These are phyloP conservation scores for Arthrobotrys musiformis DNA, from an alignment of 2,329 filamentous ascomycete genomes.

Conservation along the genomic window DNA sequence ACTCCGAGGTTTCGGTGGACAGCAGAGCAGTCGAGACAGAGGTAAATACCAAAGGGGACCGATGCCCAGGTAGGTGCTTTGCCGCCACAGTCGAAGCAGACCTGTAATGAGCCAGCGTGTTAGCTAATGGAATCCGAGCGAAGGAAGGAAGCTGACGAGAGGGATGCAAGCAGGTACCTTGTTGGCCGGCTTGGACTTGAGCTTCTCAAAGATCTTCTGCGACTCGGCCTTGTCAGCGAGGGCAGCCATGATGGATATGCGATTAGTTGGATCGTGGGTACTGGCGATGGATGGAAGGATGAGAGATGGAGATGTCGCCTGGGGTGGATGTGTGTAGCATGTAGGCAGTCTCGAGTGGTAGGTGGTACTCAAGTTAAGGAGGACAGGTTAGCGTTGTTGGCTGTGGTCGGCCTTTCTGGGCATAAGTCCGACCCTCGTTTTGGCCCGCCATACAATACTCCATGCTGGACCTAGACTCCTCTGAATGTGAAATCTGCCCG, in stretches of 20 bases:
- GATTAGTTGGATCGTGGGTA: constrained; percentile 23
- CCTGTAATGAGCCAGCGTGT: constrained; percentile 66
- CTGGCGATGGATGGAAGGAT: constrained; percentile 11
- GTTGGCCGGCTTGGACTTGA: constrained; percentile 93
- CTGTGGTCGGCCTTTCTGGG: constrained; percentile 15
- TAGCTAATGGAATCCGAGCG: constrained; percentile 35
- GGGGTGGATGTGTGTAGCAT: not conserved
- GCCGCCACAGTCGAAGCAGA: constrained; percentile 97
- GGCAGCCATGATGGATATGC: constrained; percentile 63
- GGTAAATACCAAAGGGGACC: constrained; percentile 94
- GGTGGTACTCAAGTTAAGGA: constrained; percentile 31
- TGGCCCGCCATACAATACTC: not conserved
- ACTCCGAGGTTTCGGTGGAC: constrained; percentile 98
- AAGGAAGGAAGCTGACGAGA: constrained; percentile 51
- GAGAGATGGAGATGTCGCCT: constrained; percentile 66
- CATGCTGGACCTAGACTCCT: not conserved
- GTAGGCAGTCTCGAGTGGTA: not conserved
- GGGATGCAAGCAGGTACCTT: constrained; percentile 75
- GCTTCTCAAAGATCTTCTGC: constrained; percentile 96
- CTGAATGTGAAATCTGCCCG: not conserved
- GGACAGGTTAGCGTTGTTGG: constrained; percentile 44
- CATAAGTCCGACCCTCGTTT: not conserved
- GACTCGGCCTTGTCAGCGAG: constrained; percentile 92
- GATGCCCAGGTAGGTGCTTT: constrained; percentile 99
- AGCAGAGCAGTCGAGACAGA: constrained; percentile 96